Percentiles rank a stretch among this genome's conserved stretches.
Evolutionary conservation across 2,329 filamentous ascomycete species (phyloP).

Genomic region (Cladophialophora psammophila): DNA sequence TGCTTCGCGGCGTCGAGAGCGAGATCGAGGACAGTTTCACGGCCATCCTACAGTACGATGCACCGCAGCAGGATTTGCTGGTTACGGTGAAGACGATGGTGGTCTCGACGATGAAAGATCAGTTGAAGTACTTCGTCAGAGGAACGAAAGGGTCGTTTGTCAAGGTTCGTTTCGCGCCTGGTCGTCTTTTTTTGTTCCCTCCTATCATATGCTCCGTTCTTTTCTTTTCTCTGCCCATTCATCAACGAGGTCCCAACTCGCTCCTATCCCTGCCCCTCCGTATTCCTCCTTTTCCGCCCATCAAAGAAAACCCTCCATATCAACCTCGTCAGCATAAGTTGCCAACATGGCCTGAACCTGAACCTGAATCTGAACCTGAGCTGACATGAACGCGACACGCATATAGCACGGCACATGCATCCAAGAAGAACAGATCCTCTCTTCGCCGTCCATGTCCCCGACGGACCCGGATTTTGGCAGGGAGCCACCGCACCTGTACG

Average conservation of each 20-base stretch:
- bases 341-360: no score
- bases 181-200: neutral
- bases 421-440: slow-evolving; percentile 76
- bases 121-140: slow-evolving; percentile 78
- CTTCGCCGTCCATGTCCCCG: slow-evolving; percentile 65
- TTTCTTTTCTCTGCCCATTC: no score
- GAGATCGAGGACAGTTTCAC: slow-evolving; percentile 60
- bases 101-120: slow-evolving; percentile 70
- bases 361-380: no score
- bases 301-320: no score
- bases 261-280: neutral
- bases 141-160: slow-evolving; percentile 76
- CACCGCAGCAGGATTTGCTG: slow-evolving; percentile 57
- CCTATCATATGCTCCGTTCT: neutral
- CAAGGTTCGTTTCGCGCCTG: slow-evolving; percentile 53
- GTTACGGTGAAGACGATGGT: slow-evolving; percentile 74
- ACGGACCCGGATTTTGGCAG: slow-evolving; percentile 69
- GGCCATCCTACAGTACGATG: slow-evolving; percentile 71
- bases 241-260: no score
- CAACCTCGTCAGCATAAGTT: no score
- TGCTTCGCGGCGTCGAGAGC: slow-evolving; percentile 66
- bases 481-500: slow-evolving; percentile 66
- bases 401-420: slow-evolving; percentile 47
- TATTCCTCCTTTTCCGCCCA: neutral
- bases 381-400: no score